Base-by-base conservation (phyloP, 208 protist species). In the Leishmania tropica region DNA sequence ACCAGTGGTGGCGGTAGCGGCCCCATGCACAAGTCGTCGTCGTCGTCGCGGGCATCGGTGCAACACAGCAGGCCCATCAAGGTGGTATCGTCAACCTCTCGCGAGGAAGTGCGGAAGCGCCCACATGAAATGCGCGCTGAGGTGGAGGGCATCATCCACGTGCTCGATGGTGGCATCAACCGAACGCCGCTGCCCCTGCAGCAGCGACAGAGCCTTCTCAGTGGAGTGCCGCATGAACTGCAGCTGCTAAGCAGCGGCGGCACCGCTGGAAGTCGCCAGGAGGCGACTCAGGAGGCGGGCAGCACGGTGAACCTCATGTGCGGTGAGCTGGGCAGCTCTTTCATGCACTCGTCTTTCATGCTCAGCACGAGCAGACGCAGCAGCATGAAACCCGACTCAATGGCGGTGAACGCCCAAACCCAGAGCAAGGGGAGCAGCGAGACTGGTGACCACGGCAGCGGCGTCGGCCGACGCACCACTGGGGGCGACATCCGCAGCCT, bases 81-180 rank as follows among this genome's bases (percentile, higher is more conserved):
- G 21, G 45, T 17, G 7, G 0, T n/a, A 19, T 74, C 64, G 24
- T 79, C 77, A 40, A 51, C 72, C 13, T 81, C 86, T 3, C 90
- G 89, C 31, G 88, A 88, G 4, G 92, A 95, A 15, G 88, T 85
- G 35, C 76, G 64, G 19, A 85, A 85, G 8, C 91, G 92, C n/a
- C 58, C 86, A 35, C 75, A 88, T 24, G 91, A 95, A 7, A 24
- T 90, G 62, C 81, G 85, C 17, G 72, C 68, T 37, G 92, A 94
- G 13, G 31, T 94, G 47, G 92, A 95, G 65, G 37, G 85, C 1
- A 81, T 86, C 28, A 88, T 97, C 67, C 95, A 96, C 68, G 93
- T 98, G 28, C 88, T 96, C 40, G 95, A 96, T 85, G 92, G 92
- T 40, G 93, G 93, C 40, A 90, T 97, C 11, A 95, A 97, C 81